Conservation (phyloP, 306 rosid genomes). For the Arachis stenosperma region DNA sequence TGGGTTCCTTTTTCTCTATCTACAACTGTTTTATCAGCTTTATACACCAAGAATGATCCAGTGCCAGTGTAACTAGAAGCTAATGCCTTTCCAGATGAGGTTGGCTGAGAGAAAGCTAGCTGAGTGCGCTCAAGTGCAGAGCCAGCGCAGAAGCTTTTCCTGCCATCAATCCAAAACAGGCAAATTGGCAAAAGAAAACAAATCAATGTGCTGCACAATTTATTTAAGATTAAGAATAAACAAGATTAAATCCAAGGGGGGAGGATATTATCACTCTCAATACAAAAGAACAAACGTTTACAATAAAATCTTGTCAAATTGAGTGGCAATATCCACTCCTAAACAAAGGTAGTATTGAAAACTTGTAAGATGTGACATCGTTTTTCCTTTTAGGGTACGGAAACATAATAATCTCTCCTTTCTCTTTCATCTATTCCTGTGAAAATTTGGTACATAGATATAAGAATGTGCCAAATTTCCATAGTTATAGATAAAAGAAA, state of each 20-base stretch:
- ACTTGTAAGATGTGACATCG: constrained; percentile 1
- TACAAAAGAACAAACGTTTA: too few relatives aligned
- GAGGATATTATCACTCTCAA: too few relatives aligned
- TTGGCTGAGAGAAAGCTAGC: constrained; percentile 84
- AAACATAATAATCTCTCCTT: too few relatives aligned
- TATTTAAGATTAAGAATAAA: constrained; percentile 12
- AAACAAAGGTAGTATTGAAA: not conserved
- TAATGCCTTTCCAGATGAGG: constrained; percentile 74
- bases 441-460: too few relatives aligned
- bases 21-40: constrained; percentile 29
- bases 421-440: too few relatives aligned
- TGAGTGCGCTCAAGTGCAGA: constrained; percentile 58
- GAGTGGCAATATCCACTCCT: too few relatives aligned
- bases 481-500: too few relatives aligned
- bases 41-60: constrained; percentile 68
- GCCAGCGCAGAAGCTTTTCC: constrained; percentile 66
- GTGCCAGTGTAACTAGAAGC: constrained; percentile 64
- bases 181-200: constrained; percentile 15
- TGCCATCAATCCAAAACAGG: constrained; percentile 42
- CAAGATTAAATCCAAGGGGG: too few relatives aligned
- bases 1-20: not conserved
- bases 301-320: too few relatives aligned
- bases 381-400: too few relatives aligned
- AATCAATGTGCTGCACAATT: not conserved
- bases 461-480: too few relatives aligned